Conservation (phyloP, 495 filamentous ascomycete genomes). For the Platismatia glauca region DNA sequence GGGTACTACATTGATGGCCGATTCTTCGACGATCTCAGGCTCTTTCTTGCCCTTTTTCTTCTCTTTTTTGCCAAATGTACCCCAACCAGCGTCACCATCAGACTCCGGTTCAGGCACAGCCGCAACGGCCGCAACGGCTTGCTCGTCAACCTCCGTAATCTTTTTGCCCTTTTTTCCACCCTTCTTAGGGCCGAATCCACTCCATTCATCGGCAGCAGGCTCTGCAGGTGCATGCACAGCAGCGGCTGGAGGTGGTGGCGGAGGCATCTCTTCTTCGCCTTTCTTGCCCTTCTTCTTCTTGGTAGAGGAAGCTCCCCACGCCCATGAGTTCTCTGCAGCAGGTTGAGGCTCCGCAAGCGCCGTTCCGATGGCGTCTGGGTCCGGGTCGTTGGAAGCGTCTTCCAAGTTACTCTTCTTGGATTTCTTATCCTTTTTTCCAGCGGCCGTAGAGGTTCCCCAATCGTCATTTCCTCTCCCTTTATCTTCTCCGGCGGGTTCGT, state of each 20-base stretch:
- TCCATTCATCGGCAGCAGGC: constrained; percentile 20
- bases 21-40: constrained; percentile 8
- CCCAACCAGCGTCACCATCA: constrained; percentile 19
- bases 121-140: constrained; percentile 4
- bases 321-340: constrained; percentile 20
- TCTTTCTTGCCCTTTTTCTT: constrained; percentile 28
- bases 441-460: constrained; percentile 17
- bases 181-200: constrained; percentile 25
- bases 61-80: constrained; percentile 24
- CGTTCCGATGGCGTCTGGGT: constrained; percentile 19
- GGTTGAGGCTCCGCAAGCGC: constrained; percentile 19
- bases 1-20: constrained; percentile 11
- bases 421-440: constrained; percentile 24
- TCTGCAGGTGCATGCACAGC: constrained; percentile 12
- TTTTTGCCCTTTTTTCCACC: constrained; percentile 28
- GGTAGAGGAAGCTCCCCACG: constrained; percentile 18
- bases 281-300: constrained; percentile 27
- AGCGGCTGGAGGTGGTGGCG: constrained; percentile 11
- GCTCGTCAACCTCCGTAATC: constrained; percentile 22
- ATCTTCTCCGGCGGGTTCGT: constrained; percentile 24
- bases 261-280: constrained; percentile 15
- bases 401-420: constrained; percentile 23
- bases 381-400: constrained; percentile 13
- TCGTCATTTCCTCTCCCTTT: constrained; percentile 16
- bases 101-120: constrained; percentile 20